phyloP scores from a whole-genome alignment of 257 asterid species.

The Echium plantagineum region DNA sequence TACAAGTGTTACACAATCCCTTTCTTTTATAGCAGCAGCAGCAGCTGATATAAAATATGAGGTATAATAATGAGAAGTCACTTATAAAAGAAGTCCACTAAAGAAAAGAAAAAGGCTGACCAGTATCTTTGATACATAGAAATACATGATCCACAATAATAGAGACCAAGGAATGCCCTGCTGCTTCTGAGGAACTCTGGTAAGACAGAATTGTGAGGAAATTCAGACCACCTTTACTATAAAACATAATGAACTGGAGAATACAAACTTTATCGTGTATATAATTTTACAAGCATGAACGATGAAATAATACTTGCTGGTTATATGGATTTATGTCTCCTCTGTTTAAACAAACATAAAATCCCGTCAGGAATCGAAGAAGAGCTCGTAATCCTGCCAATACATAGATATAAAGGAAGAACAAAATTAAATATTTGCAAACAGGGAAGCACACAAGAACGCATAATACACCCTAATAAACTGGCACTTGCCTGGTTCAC shows the following conservation, averaged over 20 bases:
- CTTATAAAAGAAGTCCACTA: too few relatives aligned
- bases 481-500: constrained; percentile 88
- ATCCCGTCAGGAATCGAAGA: constrained; percentile 92
- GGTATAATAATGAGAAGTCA: neutral
- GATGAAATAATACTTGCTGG: constrained; percentile 37
- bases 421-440: constrained; percentile 7
- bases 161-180: constrained; percentile 88
- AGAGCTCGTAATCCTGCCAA: constrained; percentile 88
- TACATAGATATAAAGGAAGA: constrained; percentile 3
- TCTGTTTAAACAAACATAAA: constrained; percentile 84
- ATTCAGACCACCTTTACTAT: constrained; percentile 11
- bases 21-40: neutral
- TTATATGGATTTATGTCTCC: constrained; percentile 81
- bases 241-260: constrained; percentile 7
- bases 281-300: neutral
- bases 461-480: neutral
- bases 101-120: constrained; percentile 28
- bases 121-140: constrained; percentile 88
- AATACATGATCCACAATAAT: constrained; percentile 85
- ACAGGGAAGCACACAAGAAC: neutral
- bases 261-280: neutral
- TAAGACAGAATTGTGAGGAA: constrained; percentile 19
- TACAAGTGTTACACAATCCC: neutral
- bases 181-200: constrained; percentile 87
- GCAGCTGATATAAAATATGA: neutral